Percentiles rank a stretch among this genome's conserved stretches.
These are phyloP conservation scores for Colletotrichum tofieldiae DNA, from an alignment of 2,329 filamentous ascomycete species.

Conservation along the genomic window DNA sequence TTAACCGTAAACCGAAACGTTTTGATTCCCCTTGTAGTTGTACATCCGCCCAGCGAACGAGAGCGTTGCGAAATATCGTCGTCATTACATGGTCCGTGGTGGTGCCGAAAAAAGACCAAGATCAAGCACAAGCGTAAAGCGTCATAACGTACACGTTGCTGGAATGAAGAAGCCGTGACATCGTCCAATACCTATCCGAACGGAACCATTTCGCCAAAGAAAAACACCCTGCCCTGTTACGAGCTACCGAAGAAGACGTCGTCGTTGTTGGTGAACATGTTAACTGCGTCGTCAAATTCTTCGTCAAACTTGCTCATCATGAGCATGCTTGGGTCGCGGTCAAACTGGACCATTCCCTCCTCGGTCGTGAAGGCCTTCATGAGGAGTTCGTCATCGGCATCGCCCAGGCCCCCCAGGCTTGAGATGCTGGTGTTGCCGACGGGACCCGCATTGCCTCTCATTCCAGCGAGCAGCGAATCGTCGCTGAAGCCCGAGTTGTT, in stretches of 20 bases:
- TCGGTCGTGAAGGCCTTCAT: slow-evolving; percentile 61
- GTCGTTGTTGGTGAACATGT: slow-evolving; percentile 67
- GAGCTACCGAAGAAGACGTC: slow-evolving; percentile 67
- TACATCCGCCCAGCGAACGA: slow-evolving; percentile 34
- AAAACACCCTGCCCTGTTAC: slow-evolving; percentile 38
- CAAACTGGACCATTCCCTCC: slow-evolving; percentile 60
- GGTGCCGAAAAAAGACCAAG: slow-evolving; percentile 10
- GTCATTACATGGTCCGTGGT: slow-evolving; percentile 37
- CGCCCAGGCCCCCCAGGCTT: slow-evolving; percentile 51
- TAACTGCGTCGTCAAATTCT: slow-evolving; percentile 63
- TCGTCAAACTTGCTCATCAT: slow-evolving; percentile 70
- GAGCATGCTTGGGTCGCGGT: slow-evolving; percentile 64
- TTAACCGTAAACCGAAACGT: slow-evolving; percentile 16
- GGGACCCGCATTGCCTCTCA: slow-evolving; percentile 42
- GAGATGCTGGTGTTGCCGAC: slow-evolving; percentile 40
- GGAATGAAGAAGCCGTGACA: slow-evolving; percentile 25
- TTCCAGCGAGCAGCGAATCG: slow-evolving; percentile 48
- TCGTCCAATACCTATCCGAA: slow-evolving; percentile 21
- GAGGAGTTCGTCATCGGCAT: slow-evolving; percentile 63
- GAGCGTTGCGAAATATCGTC: slow-evolving; percentile 26
- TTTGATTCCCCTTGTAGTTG: slow-evolving; percentile 25
- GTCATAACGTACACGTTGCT: slow-evolving; percentile 37
- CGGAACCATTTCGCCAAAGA: slow-evolving; percentile 17
- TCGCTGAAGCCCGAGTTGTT: slow-evolving; percentile 52
- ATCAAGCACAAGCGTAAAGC: slow-evolving; percentile 34